These are phyloP conservation scores for Entoloma clypeatum DNA, from an alignment of 1,284 basidiomycete genomes.

Conservation along the genomic window DNA sequence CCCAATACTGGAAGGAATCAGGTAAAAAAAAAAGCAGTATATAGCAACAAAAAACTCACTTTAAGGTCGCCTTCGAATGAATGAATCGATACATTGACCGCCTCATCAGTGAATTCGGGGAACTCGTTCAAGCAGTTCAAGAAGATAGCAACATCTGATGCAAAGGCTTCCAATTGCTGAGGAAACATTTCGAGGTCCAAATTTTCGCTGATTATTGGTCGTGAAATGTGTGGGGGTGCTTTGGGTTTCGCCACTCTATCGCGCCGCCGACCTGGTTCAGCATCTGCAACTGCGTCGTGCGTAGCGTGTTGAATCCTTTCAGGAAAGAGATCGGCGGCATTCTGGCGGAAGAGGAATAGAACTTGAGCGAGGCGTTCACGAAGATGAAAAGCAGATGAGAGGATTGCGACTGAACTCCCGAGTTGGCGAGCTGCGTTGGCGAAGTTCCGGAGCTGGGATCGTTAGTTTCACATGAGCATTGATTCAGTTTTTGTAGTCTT, in stretches of 20 bases:
- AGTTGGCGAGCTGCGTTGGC: constrained; percentile 70
- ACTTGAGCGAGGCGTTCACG: constrained; percentile 65
- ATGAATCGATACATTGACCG: constrained; percentile 60
- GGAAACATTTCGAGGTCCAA: constrained; percentile 65
- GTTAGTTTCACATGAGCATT: too few relatives aligned
- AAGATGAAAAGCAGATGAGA: constrained; percentile 64
- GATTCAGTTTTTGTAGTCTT: too few relatives aligned
- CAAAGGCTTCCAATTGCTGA: constrained; percentile 53
- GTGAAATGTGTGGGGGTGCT: constrained; percentile 43
- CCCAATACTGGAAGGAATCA: constrained; percentile 60
- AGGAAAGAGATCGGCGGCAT: constrained; percentile 68
- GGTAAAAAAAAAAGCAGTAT: constrained; percentile 9
- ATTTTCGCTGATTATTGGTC: constrained; percentile 49
- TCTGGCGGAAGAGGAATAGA: constrained; percentile 63
- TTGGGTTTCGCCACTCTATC: constrained; percentile 33
- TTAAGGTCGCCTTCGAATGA: constrained; percentile 66
- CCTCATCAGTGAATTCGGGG: constrained; percentile 70
- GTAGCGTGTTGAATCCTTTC: constrained; percentile 50
- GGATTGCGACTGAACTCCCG: constrained; percentile 67
- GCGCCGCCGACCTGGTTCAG: constrained; percentile 27
- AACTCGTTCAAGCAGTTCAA: constrained; percentile 68
- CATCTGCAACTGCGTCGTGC: constrained; percentile 38
- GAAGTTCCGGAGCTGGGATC: constrained; percentile 59
- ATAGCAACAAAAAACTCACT: constrained; percentile 31
- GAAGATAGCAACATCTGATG: constrained; percentile 59